Evolutionary conservation across 306 rosid genomes (phyloP).

Genomic region (Dalbergia cultrata): DNA sequence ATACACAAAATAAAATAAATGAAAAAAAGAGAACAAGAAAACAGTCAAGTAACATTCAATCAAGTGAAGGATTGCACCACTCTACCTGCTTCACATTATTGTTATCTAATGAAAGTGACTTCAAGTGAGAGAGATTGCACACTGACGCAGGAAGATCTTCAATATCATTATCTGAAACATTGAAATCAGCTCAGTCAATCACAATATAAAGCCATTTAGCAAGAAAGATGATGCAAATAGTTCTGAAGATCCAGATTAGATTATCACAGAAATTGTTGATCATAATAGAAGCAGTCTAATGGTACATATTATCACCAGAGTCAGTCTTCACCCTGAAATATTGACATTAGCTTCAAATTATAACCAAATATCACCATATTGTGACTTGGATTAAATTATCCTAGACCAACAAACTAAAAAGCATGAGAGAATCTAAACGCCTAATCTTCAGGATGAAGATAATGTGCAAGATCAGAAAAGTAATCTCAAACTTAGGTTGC

Average conservation of each 20-base stretch:
- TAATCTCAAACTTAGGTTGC: not conserved
- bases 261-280: constrained; percentile 33
- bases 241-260: constrained; percentile 31
- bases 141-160: constrained; percentile 85
- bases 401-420: constrained; percentile 31
- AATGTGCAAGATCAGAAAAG: constrained; percentile 19
- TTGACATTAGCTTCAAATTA: constrained; percentile 32
- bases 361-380: constrained; percentile 20
- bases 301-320: constrained; percentile 20
- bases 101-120: constrained; percentile 85
- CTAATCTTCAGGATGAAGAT: constrained; percentile 30
- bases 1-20: not conserved
- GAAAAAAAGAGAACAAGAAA: constrained; percentile 8
- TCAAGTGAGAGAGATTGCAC: constrained; percentile 86
- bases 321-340: constrained; percentile 27
- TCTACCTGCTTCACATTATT: constrained; percentile 86
- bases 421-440: not conserved
- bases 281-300: constrained; percentile 17
- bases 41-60: constrained; percentile 22
- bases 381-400: constrained; percentile 5
- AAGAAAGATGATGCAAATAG: constrained; percentile 18
- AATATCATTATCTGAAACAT: constrained; percentile 80
- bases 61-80: constrained; percentile 33
- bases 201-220: constrained; percentile 28
- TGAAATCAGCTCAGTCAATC: constrained; percentile 42